Conservation (phyloP, 768 basidiomycete genomes). For the Atractiella rhizophila region DNA sequence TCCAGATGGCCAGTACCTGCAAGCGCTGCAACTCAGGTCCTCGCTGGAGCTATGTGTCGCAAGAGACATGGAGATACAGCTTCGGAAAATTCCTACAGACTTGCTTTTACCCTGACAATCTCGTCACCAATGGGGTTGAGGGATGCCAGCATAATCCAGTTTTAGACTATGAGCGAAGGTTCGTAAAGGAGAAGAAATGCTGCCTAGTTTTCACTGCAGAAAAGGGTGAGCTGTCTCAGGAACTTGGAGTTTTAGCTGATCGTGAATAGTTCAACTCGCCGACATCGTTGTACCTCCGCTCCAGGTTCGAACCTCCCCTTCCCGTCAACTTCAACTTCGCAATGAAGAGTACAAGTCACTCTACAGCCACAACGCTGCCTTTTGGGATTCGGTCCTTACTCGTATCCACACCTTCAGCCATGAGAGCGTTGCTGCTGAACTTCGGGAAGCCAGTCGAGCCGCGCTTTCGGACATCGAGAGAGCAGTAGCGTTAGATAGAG, state of each 20-base stretch:
- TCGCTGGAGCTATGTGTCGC: too few species aligned
- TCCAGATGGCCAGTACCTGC: constrained; percentile 62
- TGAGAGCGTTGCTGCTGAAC: constrained; percentile 20
- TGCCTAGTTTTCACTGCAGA: constrained; percentile 59
- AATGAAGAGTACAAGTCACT: constrained; percentile 67
- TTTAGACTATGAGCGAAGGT: too few species aligned
- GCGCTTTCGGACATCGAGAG: constrained; percentile 39
- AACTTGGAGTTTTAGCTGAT: constrained; percentile 39
- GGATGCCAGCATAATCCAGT: constrained; percentile 87
- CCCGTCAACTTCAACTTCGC: constrained; percentile 66
- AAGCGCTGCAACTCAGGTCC: constrained; percentile 53
- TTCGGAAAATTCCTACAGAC: constrained; percentile 90
- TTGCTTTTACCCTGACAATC: constrained; percentile 76
- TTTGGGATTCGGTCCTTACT: constrained; percentile 26
- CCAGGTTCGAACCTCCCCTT: constrained; percentile 57
- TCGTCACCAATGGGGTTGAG: constrained; percentile 59
- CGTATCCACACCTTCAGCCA: constrained; percentile 17
- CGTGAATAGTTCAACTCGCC: constrained; percentile 55
- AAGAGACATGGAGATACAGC: constrained; percentile 71
- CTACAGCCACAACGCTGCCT: constrained; percentile 37
- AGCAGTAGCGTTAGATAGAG: too few species aligned
- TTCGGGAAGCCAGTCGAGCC: constrained; percentile 32
- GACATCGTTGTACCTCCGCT: constrained; percentile 77
- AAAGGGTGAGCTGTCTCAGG: too few species aligned
- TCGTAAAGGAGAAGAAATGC: too few species aligned